These are phyloP conservation scores for Barbatosphaeria neglecta DNA, from an alignment of 495 filamentous ascomycete genomes.

Conservation along the genomic window DNA sequence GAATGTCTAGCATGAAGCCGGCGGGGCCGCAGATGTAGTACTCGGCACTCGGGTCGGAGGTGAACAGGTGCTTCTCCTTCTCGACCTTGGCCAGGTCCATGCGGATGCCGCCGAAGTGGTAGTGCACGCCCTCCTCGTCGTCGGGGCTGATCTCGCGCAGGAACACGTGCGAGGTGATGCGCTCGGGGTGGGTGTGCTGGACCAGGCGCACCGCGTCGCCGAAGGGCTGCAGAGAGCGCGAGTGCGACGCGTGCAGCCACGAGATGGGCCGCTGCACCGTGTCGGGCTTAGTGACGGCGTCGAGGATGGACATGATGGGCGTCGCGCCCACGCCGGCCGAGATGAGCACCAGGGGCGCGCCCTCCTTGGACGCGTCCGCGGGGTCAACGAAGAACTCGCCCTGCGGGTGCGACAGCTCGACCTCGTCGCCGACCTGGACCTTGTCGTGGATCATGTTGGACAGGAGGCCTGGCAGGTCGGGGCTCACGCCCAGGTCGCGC, in stretches of 20 bases:
- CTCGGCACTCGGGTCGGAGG: conserved; percentile 37
- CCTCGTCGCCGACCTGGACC: conserved; percentile 45
- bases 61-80: conserved; percentile 37
- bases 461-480: conserved; percentile 44
- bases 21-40: conserved; percentile 62
- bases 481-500: conserved; percentile 40
- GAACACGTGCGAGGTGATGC: conserved; percentile 30
- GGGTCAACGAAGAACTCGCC: conserved; percentile 55
- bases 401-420: conserved; percentile 56
- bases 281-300: conserved; percentile 32
- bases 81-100: conserved; percentile 43
- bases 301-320: conserved; percentile 54
- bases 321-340: conserved; percentile 61
- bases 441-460: conserved; percentile 57
- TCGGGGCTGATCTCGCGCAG: conserved; percentile 21
- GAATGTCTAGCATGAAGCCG: conserved; percentile 50
- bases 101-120: conserved; percentile 40
- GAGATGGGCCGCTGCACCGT: conserved; percentile 38
- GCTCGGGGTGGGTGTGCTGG: conserved; percentile 24
- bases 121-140: conserved; percentile 42
- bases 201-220: conserved; percentile 38
- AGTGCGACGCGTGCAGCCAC: conserved; percentile 53
- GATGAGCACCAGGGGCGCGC: conserved; percentile 50
- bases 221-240: conserved; percentile 40
- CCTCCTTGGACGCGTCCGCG: conserved; percentile 20